These are phyloP conservation scores for Secale cereale DNA, from an alignment of 176 grass and related monocot species.

Conservation along the genomic window DNA sequence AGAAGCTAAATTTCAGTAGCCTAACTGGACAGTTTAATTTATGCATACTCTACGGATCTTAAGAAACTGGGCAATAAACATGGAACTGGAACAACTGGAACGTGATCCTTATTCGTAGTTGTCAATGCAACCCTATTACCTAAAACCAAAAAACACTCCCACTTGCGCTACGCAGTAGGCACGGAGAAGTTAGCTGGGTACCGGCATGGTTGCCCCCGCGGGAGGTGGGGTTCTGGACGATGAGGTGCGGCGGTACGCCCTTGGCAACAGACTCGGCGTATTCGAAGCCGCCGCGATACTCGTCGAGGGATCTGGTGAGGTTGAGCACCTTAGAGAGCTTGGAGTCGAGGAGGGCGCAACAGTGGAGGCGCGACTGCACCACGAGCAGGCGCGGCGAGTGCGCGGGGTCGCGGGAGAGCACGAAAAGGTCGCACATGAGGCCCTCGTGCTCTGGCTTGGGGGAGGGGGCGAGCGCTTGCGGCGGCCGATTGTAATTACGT, in stretches of 20 bases:
- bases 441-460: too few relatives aligned
- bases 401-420: slow-evolving; percentile 29
- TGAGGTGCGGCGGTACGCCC: slow-evolving; percentile 54
- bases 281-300: slow-evolving; percentile 72
- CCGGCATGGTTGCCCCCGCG: slow-evolving; percentile 53
- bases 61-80: background rate
- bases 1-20: background rate
- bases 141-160: background rate
- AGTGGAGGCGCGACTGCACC: slow-evolving; percentile 76
- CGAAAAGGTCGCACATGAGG: too few relatives aligned
- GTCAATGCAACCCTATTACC: background rate
- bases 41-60: background rate
- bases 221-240: slow-evolving; percentile 80
- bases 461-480: too few relatives aligned
- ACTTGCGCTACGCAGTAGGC: slow-evolving; percentile 13
- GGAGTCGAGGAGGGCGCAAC: slow-evolving; percentile 53
- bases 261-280: slow-evolving; percentile 32
- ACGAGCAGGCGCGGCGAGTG: slow-evolving; percentile 63
- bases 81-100: background rate
- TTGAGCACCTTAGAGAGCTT: slow-evolving; percentile 85
- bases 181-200: slow-evolving; percentile 17
- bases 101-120: background rate
- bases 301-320: slow-evolving; percentile 87
- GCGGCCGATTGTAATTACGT: too few relatives aligned
- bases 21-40: background rate